A percentile compares a stretch with the other conserved stretches of the same genome.
Conservation (phyloP, 2,329 filamentous ascomycete genomes). For the Neofusicoccum parvum region DNA sequence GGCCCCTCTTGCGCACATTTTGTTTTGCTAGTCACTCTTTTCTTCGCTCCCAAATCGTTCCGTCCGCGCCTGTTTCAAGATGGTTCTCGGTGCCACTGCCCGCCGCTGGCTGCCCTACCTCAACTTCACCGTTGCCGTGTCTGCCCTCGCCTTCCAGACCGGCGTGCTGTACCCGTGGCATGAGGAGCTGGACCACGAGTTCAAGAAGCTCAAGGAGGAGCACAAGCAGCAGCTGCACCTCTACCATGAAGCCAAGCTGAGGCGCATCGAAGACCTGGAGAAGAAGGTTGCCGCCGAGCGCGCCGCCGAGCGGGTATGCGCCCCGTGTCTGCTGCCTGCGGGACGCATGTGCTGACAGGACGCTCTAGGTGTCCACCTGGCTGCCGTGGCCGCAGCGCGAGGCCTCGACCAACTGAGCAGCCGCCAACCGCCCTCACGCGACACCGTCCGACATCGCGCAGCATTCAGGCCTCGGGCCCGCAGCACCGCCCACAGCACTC, state of each 20-base stretch:
- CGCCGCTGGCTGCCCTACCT: conserved; percentile 22
- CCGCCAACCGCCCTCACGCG: neutral
- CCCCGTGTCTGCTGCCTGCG: too few species aligned
- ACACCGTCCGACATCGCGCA: conserved; percentile 7
- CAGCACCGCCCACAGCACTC: too few species aligned
- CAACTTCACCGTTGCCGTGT: conserved; percentile 67
- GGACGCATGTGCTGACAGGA: neutral
- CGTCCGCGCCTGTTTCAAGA: neutral
- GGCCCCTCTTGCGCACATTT: neutral
- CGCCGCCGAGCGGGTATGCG: neutral
- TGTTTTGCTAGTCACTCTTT: conserved; percentile 15
- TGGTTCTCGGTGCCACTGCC: conserved; percentile 20
- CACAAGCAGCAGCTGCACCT: conserved; percentile 43
- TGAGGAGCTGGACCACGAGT: conserved; percentile 64
- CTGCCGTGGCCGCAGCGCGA: conserved; percentile 10
- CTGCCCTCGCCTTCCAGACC: conserved; percentile 68
- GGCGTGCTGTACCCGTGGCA: conserved; percentile 73
- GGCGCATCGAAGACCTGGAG: conserved; percentile 18
- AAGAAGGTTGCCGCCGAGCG: conserved; percentile 12
- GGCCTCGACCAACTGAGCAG: neutral
- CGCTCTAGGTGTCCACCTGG: neutral
- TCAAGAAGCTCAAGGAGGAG: conserved; percentile 61
- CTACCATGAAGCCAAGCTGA: conserved; percentile 19
- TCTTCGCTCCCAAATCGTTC: neutral
- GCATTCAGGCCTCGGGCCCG: too few species aligned